A percentile compares a stretch with the other conserved stretches of the same genome.
These are phyloP conservation scores for Chrysanthemum makinoi DNA, from an alignment of 129 eudicot genomes.

Conservation along the genomic window DNA sequence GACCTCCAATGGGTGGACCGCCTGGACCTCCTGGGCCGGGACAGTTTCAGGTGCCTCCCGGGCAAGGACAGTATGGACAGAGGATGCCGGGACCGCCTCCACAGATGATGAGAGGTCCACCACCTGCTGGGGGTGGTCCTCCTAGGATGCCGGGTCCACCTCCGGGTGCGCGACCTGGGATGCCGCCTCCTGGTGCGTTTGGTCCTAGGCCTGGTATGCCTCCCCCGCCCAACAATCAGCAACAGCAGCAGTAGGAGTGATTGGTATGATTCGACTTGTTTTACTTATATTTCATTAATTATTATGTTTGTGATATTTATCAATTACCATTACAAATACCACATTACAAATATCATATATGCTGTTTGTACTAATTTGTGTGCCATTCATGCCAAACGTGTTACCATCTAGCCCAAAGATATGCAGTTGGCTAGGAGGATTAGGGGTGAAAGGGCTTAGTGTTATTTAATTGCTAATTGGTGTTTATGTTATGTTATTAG, in stretches of 20 bases:
- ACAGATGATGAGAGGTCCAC: constrained; percentile 73
- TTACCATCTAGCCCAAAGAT: too few species aligned
- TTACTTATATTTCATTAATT: too few species aligned
- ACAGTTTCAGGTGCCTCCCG: constrained; percentile 45
- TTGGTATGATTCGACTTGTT: constrained; percentile 26
- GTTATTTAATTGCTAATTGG: too few species aligned
- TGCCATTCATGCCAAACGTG: too few species aligned
- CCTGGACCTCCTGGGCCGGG: constrained; percentile 52
- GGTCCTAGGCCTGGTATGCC: constrained; percentile 93
- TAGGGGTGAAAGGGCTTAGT: too few species aligned
- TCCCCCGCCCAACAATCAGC: constrained; percentile 69
- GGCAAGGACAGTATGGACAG: constrained; percentile 75
- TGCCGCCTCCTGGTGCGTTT: constrained; percentile 70
- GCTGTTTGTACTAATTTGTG: too few species aligned
- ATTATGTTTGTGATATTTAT: too few species aligned
- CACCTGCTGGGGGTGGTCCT: constrained; percentile 59
- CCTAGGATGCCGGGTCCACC: constrained; percentile 52
- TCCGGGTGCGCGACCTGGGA: constrained; percentile 66
- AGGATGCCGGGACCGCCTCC: constrained; percentile 67
- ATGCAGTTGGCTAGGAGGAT: too few species aligned
- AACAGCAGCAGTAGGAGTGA: constrained; percentile 57
- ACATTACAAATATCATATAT: too few species aligned
- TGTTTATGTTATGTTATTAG: too few species aligned
- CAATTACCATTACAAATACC: too few species aligned
- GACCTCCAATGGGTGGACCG: constrained; percentile 55